Evolutionary conservation across 176 grass and related monocot genomes (phyloP).

Genomic region (Oryza rufipogon): DNA sequence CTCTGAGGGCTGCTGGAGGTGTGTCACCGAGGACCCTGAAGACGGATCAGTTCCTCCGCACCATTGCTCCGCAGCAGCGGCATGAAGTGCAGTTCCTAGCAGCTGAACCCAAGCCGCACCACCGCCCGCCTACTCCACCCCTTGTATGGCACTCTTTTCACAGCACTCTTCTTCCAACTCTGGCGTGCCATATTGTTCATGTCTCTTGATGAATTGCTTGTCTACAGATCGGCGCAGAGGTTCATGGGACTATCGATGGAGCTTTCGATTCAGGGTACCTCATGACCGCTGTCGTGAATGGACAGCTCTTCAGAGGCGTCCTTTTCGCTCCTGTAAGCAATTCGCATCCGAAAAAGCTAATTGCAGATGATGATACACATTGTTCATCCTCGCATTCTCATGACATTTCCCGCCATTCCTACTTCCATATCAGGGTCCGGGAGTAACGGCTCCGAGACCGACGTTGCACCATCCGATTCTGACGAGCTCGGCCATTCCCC

Average conservation of each 20-base stretch:
- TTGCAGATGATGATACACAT: not conserved
- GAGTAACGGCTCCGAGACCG: conserved; percentile 64
- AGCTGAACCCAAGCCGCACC: conserved; percentile 54
- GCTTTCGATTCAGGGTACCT: conserved; percentile 95
- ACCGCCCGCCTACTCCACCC: conserved; percentile 44
- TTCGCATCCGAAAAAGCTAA: conserved; percentile 17
- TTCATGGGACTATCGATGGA: conserved; percentile 81
- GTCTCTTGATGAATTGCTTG: not conserved
- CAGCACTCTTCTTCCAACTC: not conserved
- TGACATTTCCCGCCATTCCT: not conserved
- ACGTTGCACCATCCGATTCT: conserved; percentile 58
- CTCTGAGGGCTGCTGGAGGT: conserved; percentile 37
- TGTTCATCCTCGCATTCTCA: not conserved
- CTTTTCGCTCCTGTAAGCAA: conserved; percentile 89
- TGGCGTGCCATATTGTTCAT: not conserved
- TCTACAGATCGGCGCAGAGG: conserved; percentile 82
- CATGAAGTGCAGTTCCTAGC: conserved; percentile 69
- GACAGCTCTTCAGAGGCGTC: conserved; percentile 86
- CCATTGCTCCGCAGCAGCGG: conserved; percentile 44
- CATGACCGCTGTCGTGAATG: conserved; percentile 85
- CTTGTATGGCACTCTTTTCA: conserved; percentile 50
- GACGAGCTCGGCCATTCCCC: conserved; percentile 51
- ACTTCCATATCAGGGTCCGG: conserved; percentile 56
- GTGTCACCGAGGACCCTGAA: conserved; percentile 46
- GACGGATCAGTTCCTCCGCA: conserved; percentile 57